These are phyloP conservation scores for Aspergillus sp. DNA, from an alignment of 2,329 filamentous ascomycete species.

Conservation along the genomic window DNA sequence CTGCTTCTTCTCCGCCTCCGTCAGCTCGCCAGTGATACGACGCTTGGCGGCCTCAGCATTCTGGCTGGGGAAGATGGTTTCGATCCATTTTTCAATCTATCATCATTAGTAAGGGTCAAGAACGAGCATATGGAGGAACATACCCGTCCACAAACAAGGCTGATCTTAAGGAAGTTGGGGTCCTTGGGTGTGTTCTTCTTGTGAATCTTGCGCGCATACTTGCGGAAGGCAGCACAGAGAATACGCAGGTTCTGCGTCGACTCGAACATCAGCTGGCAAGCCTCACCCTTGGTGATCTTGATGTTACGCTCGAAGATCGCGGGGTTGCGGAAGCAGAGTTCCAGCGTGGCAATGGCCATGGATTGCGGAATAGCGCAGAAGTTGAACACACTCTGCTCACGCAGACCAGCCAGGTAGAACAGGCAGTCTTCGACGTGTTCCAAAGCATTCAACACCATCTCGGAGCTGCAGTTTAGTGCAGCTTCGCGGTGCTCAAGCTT, in stretches of 20 bases:
- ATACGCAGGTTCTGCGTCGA: slow-evolving; percentile 86
- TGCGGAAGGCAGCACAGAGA: slow-evolving; percentile 79
- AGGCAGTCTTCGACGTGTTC: slow-evolving; percentile 87
- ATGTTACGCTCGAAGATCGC: slow-evolving; percentile 81
- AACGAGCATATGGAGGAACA: slow-evolving; percentile 21
- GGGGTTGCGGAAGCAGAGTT: slow-evolving; percentile 89
- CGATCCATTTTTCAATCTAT: slow-evolving; percentile 93
- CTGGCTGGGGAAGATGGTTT: slow-evolving; percentile 86
- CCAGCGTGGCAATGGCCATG: slow-evolving; percentile 96
- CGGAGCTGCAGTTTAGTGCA: slow-evolving; percentile 82
- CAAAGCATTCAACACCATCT: slow-evolving; percentile 91
- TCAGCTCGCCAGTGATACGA: slow-evolving; percentile 54
- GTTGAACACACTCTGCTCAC: slow-evolving; percentile 98
- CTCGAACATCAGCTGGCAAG: slow-evolving; percentile 87
- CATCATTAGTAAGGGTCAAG: background rate
- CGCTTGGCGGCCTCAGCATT: slow-evolving; percentile 61
- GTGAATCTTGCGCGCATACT: slow-evolving; percentile 77
- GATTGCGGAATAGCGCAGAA: slow-evolving; percentile 95
- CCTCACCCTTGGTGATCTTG: slow-evolving; percentile 95
- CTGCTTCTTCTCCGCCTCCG: slow-evolving; percentile 60
- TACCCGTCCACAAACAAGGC: slow-evolving; percentile 84
- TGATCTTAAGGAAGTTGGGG: slow-evolving; percentile 89
- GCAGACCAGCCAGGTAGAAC: slow-evolving; percentile 95
- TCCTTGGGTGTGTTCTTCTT: slow-evolving; percentile 93
- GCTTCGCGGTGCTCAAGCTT: slow-evolving; percentile 74